Evolutionary conservation across 495 filamentous ascomycete species (phyloP), one percentile per base, ranked within the genome.

Genomic region (Aspergillus bridgeri): DNA sequence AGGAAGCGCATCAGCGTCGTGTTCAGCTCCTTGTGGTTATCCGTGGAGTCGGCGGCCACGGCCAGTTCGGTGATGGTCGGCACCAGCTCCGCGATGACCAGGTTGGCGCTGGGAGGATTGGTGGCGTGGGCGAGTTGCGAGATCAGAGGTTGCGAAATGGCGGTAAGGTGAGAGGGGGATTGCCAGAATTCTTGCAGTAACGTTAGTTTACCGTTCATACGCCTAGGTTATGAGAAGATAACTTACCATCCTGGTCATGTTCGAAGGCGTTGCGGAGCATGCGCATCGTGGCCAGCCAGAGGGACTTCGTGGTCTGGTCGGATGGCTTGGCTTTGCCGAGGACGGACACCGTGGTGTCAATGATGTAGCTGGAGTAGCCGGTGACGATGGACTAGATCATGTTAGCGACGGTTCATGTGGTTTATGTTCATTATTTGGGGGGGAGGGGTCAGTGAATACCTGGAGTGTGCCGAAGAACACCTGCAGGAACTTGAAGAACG

Each of bases 1-100:
- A 96, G 81, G 63, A 85, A 84, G 65, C 86, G 85, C 66, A 97
- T 80, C 38, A 98, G 76, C 2, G 78, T 70, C 3, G 75, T 72
- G 67, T 97, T 97, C 45, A 98, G 79, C 64, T 89, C 82, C 75
- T 95, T 96, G 72, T 91, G 87, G 66, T 96, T 92, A 65, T 94
- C 90, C 27, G 87, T 83, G 0, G 91, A 92, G 63, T 90, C 85
- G 9, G 88, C 86, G 3, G 87, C 86, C 18, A 75, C 68, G 19
- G 91, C 94, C 23, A 98, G 81, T 64, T 90, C 90, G 24, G 87
- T 86, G 48, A 98, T 83, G 8, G 83, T 68, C 17, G 81, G 76
- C 25, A 83, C 70, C 24, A 78, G 67, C 45, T 81, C 75, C 20
- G 78, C 65, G 42, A 79, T 78, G 53, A 83, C 64, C 23, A 75